Percentiles rank a stretch among this genome's conserved stretches.
Conservation (phyloP, 192 early-diverging fungal species). For the Chytriomyces sp. region DNA sequence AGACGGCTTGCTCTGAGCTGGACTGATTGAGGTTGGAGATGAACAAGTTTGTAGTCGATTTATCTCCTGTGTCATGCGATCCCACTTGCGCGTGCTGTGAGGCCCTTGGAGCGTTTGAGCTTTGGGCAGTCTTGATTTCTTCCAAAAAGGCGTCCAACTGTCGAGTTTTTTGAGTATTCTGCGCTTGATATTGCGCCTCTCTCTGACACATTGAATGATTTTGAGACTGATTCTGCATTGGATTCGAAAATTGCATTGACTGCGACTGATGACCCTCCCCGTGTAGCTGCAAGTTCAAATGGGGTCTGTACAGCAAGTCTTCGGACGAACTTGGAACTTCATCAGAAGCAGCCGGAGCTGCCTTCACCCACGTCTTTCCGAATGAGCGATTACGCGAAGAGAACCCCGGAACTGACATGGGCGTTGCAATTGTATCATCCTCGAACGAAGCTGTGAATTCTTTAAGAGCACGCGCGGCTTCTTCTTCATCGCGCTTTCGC, state of each 20-base stretch:
- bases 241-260: too few relatives aligned
- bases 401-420: background rate
- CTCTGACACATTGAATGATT: conserved; percentile 9
- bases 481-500: conserved; percentile 77
- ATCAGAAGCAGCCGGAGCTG: conserved; percentile 22
- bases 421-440: conserved; percentile 43
- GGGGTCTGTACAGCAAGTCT: conserved; percentile 38
- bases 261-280: background rate
- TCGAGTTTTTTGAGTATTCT: conserved; percentile 67
- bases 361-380: conserved; percentile 51
- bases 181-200: background rate
- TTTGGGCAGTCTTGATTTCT: conserved; percentile 81
- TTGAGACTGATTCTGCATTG: conserved; percentile 41
- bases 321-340: conserved; percentile 11
- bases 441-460: conserved; percentile 86
- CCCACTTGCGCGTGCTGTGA: conserved; percentile 45
- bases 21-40: conserved; percentile 79
- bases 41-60: conserved; percentile 82
- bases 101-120: conserved; percentile 61
- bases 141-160: conserved; percentile 84
- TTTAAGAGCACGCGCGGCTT: conserved; percentile 76
- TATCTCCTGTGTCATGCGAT: conserved; percentile 78
- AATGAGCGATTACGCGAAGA: conserved; percentile 5
- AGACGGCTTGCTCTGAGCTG: conserved; percentile 74
- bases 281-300: conserved; percentile 35